Base-by-base conservation (phyloP, 2,329 filamentous ascomycete genomes). In the Aspergillus sp. region DNA sequence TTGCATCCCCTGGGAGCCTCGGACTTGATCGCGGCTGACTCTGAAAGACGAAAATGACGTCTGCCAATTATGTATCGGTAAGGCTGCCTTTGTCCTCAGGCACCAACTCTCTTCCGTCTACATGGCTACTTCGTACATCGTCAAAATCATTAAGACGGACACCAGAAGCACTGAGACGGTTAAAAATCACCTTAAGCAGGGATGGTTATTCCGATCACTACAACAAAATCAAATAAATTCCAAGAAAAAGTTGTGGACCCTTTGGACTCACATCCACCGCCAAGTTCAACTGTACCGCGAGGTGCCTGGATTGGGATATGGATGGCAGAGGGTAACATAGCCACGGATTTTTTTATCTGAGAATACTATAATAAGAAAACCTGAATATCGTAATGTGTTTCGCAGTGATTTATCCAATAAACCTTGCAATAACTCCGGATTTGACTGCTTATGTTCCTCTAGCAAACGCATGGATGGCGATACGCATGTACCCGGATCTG, bases 21-120 rank as follows among this genome's bases (percentile, higher is more conserved):
- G 37, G 47, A n/a, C 17, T 37, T 37, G 3, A 37, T 37, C 15
- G 9, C 46, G 48, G 48, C 39, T 50, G n/a, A 34, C 39, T 33
- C 15, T 30, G 49, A 51, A 7, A 40, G 13, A 40, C 33, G 12
- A 44, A 12, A 45, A 52, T 52, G 50, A 52, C 50, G 50, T 52
- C 39, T 20, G 30, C 41, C n/a, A 52, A 52, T 44, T 37, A 37
- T n/a, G 6, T 37, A 37, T 37, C 27, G 9, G 27, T 30, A 30
- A 30, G 27, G 27, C 27, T 30, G 9, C 27, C 8, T 11, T 30
- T 30, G 27, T 30, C 27, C 27, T 30, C 27, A 30, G 27, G 27
- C 27, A 30, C 9, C 9, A 30, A 30, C 27, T 30, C 27, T 30
- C 27, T 30, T 30, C 27, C 27, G 27, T 30, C 27, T 9, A 30